These are phyloP conservation scores for Malus hybrid DNA, from an alignment of 331 rosid species.

Conservation along the genomic window DNA sequence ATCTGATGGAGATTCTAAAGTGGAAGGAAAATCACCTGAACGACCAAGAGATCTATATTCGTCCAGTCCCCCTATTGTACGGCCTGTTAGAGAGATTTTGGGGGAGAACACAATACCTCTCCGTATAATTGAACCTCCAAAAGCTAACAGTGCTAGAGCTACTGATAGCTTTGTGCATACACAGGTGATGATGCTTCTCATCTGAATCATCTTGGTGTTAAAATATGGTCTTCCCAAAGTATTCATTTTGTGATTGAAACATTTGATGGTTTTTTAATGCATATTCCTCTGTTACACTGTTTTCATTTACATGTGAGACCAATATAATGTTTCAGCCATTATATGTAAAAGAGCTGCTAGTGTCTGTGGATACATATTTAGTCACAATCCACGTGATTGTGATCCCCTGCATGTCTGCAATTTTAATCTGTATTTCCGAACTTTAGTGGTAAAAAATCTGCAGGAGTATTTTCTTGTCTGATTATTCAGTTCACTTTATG, in stretches of 20 bases:
- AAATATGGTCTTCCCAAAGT: no score
- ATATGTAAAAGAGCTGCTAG: not conserved
- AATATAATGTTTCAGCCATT: not conserved
- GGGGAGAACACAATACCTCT: constrained; percentile 86
- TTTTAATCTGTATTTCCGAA: not conserved
- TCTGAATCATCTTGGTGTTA: not conserved
- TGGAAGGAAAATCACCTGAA: constrained; percentile 73
- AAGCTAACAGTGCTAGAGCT: constrained; percentile 48
- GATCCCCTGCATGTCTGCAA: not conserved
- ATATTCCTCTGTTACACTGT: no score
- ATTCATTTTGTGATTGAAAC: no score
- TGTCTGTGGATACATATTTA: not conserved
- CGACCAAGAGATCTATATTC: constrained; percentile 47
- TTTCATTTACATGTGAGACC: not conserved
- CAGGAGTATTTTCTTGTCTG: not conserved
- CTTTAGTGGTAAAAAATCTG: not conserved
- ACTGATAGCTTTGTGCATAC: constrained; percentile 38
- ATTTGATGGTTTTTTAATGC: no score
- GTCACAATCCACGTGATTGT: not conserved
- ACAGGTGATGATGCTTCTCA: constrained; percentile 53
- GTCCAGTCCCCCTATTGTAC: constrained; percentile 69
- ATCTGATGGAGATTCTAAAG: constrained; percentile 66
- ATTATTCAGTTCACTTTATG: not conserved
- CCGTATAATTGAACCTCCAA: constrained; percentile 90
- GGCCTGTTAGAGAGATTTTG: constrained; percentile 91